A percentile compares a stretch with the other conserved stretches of the same genome.
Evolutionary conservation across 495 filamentous ascomycete genomes (phyloP).

Genomic region (Podospora tetraspora): DNA sequence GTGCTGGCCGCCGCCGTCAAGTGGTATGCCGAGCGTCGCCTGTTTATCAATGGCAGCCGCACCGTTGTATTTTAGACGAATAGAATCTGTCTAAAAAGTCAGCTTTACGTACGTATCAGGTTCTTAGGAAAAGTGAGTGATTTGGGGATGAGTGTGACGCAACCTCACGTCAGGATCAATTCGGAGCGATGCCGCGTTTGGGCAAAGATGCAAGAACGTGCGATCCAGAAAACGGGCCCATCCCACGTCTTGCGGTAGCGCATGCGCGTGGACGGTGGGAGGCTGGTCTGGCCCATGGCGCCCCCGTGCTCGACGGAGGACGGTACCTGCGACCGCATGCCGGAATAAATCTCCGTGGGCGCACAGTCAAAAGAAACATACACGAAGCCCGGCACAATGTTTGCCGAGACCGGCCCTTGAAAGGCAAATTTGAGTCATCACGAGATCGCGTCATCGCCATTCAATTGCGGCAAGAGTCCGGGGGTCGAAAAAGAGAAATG

Average conservation of each 20-base stretch:
- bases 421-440: background rate
- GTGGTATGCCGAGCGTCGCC: slow-evolving; percentile 64
- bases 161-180: background rate
- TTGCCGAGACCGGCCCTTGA: background rate
- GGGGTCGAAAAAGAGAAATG: background rate
- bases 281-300: background rate
- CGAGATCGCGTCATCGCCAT: background rate
- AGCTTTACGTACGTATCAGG: background rate
- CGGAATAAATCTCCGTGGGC: background rate
- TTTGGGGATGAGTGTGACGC: background rate
- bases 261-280: background rate
- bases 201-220: background rate
- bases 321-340: background rate
- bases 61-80: slow-evolving; percentile 60
- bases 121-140: too few relatives aligned
- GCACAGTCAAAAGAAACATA: background rate
- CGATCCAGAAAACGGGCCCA: background rate
- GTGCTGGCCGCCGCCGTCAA: slow-evolving; percentile 67
- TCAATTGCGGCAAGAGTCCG: background rate
- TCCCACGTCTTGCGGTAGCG: background rate
- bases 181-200: background rate
- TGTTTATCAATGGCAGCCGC: slow-evolving; percentile 66
- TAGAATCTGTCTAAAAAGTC: background rate
- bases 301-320: background rate
- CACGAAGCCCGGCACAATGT: background rate